These are phyloP conservation scores for Luffa acutangula DNA, from an alignment of 306 rosid species.

Conservation along the genomic window DNA sequence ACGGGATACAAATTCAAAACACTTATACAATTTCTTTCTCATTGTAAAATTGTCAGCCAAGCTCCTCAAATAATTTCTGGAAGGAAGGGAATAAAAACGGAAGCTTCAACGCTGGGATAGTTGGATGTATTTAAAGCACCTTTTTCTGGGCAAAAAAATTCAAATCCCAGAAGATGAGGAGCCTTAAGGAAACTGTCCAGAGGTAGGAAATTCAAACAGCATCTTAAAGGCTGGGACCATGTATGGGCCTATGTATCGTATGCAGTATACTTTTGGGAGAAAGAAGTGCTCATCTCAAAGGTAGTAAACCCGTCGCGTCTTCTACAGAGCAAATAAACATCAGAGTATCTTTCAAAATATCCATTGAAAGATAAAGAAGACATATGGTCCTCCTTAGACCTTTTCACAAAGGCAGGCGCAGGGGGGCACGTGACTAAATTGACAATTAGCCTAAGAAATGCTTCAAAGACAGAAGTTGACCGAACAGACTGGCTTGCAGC, in stretches of 20 bases:
- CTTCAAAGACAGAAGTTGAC: slow-evolving; percentile 13
- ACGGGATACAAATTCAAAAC: too few relatives aligned
- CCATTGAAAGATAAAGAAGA: neutral
- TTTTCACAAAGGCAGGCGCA: neutral
- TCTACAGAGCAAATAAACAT: neutral
- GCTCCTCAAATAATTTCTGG: too few relatives aligned
- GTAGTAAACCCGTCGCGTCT: neutral
- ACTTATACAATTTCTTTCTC: too few relatives aligned
- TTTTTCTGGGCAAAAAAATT: neutral
- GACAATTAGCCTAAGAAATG: slow-evolving; percentile 1
- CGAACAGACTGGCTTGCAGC: slow-evolving; percentile 15
- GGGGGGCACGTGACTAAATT: slow-evolving; percentile 6
- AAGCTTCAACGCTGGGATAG: too few relatives aligned
- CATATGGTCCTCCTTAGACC: neutral
- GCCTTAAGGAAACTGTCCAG: neutral
- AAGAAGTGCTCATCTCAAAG: neutral
- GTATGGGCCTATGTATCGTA: neutral
- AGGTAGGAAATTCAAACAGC: neutral
- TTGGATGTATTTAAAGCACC: neutral
- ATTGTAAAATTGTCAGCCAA: too few relatives aligned
- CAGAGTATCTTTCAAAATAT: slow-evolving; percentile 2
- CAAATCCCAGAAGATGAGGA: neutral
- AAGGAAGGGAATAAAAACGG: too few relatives aligned
- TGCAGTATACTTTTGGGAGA: neutral
- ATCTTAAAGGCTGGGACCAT: neutral